Evolutionary conservation across 208 protist genomes (phyloP), one percentile per base, ranked within the genome.

Genomic region (Angomonas desouzai): DNA sequence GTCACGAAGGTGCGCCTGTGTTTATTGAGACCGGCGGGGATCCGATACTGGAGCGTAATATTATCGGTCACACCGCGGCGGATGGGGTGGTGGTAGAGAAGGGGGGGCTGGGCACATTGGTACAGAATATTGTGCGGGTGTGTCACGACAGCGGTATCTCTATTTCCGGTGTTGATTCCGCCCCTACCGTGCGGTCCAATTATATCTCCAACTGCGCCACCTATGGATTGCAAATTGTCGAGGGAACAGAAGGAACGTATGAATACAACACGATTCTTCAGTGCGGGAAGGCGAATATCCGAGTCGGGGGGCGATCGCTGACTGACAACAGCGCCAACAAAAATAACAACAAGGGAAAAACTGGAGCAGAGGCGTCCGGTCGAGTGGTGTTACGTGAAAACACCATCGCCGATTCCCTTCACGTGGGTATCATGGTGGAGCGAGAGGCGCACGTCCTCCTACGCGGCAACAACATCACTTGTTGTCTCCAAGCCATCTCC

Each of bases 181-280:
- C 53, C 6, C 77, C 77, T 0, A 62, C 69, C 11, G 10, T 83
- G 1, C 64, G 72, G 2, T 58, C 33, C 57, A 83, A 83, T 62
- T 63, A 59, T 29, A 68, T 83, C 36, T 27, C 43, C 1, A 28
- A 56, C 1, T 83, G 77, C 56, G 62, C 66, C 20, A n/a, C 30
- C 10, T 66, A 27, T 13, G 77, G 72, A 4, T 13, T 83, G 18
- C 59, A 55, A 4, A 4, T 83, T 57, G 48, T 43, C 20, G 62
- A 64, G 22, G 65, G 63, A 25, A 27, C 13, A 11, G 43, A 45
- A 40, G 69, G 72, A 20, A 62, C 58, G n/a, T 76, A 76, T 63
- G 77, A 83, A 59, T 62, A 75, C 49, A 83, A 83, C 66, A 62
- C 59, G 48, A 33, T 83, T 49, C n/a, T 40, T 16, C 29, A 56